Evolutionary conservation across 2,329 filamentous ascomycete genomes (phyloP).

Genomic region (Penicillium sp.): DNA sequence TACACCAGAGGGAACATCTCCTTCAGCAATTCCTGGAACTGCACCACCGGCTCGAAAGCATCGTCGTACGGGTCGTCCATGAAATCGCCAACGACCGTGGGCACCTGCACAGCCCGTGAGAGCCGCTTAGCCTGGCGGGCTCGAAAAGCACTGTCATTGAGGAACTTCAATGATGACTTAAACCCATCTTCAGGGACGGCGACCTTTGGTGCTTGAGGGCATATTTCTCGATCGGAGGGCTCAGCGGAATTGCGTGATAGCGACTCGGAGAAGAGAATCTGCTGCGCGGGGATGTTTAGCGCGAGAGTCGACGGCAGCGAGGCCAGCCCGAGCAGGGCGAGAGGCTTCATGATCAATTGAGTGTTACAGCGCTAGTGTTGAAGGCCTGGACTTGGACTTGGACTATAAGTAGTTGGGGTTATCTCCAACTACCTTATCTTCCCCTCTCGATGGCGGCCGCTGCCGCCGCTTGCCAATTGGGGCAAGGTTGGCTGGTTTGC

Average conservation of each 20-base stretch:
- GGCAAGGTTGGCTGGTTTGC: slow-evolving; percentile 11
- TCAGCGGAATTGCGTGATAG: slow-evolving; percentile 2
- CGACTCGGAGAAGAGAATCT: slow-evolving; percentile 19
- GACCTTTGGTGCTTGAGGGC: slow-evolving; percentile 29
- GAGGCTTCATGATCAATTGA: slow-evolving; percentile 12
- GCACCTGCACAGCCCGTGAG: slow-evolving; percentile 53
- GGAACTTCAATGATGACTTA: slow-evolving; percentile 25
- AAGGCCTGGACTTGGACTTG: background rate
- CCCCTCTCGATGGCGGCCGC: slow-evolving; percentile 8
- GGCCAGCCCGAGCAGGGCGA: slow-evolving; percentile 16
- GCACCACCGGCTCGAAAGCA: slow-evolving; percentile 55
- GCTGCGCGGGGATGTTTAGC: slow-evolving; percentile 25
- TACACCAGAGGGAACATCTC: slow-evolving; percentile 50
- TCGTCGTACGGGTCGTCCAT: slow-evolving; percentile 49
- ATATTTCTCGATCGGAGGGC: slow-evolving; percentile 18
- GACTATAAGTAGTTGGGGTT: background rate
- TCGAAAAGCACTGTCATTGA: slow-evolving; percentile 27
- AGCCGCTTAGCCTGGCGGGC: slow-evolving; percentile 47
- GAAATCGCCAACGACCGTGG: slow-evolving; percentile 41
- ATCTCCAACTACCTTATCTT: slow-evolving; percentile 13
- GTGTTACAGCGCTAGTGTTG: background rate
- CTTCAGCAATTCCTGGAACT: slow-evolving; percentile 50
- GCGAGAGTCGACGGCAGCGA: slow-evolving; percentile 18
- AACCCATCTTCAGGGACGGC: slow-evolving; percentile 26
- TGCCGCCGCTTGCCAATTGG: slow-evolving; percentile 16